Evolutionary conservation across 495 filamentous ascomycete species (phyloP).

Genomic region (Aspergillus nanangensis): DNA sequence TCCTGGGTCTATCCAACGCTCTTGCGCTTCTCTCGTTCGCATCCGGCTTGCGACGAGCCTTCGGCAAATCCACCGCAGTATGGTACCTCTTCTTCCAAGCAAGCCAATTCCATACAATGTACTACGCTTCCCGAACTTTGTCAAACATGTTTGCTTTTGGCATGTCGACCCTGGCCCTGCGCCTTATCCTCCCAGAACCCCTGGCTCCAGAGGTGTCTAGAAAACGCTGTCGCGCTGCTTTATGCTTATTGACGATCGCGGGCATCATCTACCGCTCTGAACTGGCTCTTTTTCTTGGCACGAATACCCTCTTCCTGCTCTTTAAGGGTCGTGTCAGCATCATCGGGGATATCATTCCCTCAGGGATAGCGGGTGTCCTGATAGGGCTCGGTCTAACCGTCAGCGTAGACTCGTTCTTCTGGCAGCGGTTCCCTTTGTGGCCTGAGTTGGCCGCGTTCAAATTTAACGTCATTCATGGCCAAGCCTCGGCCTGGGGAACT

Average conservation of each 20-base stretch:
- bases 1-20: conserved; percentile 79
- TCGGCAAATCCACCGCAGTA: conserved; percentile 62
- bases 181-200: conserved; percentile 60
- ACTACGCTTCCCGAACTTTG: conserved; percentile 87
- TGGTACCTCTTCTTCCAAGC: conserved; percentile 84
- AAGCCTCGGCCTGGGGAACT: conserved; percentile 82
- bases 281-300: conserved; percentile 71
- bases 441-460: conserved; percentile 86
- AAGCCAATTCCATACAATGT: conserved; percentile 89
- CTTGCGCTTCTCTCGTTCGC: conserved; percentile 60
- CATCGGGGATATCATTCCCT: conserved; percentile 50
- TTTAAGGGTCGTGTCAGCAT: conserved; percentile 51
- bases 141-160: conserved; percentile 97
- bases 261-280: conserved; percentile 88
- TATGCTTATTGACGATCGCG: conserved; percentile 75
- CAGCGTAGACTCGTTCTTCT: conserved; percentile 84
- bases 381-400: conserved; percentile 63
- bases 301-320: conserved; percentile 47
- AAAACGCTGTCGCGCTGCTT: conserved; percentile 47
- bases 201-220: conserved; percentile 24
- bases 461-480: conserved; percentile 73
- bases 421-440: conserved; percentile 78
- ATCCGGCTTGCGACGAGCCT: conserved; percentile 57
- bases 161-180: conserved; percentile 66
- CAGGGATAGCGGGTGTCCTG: conserved; percentile 61